Base-by-base conservation (phyloP, 768 basidiomycete species). In the Hydnomerulius pinastri region DNA sequence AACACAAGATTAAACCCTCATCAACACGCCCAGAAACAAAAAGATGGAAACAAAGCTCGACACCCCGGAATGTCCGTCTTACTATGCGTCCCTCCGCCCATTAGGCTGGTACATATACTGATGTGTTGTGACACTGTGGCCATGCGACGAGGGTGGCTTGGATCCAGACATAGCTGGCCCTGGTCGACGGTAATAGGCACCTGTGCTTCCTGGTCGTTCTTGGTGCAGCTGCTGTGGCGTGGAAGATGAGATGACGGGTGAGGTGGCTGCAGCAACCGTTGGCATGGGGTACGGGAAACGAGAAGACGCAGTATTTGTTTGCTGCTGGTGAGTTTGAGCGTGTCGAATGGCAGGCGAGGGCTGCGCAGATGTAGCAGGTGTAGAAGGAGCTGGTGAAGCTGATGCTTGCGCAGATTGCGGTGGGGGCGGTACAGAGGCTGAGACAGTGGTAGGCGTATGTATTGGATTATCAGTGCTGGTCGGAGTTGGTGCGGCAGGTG, bases 251-350 rank as follows among this genome's bases (percentile, higher is more conserved):
- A 86, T 72, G 4, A 85, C 78, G 2, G 84, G 78, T 5, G 85
- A 80, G 0, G 82, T 81, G 38, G 76, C 75, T 9, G 76, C 81
- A 1, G 86, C 85, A 25, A 87, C 78, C 1, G 83, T 86, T 2
- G 86, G 86, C 84, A 87, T 86, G 6, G 86, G 84, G 78, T 83
- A 89, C 4, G 85, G 83, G 42, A 82, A 61, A 38, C 52, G 62
- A 23, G 69, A 59, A 1, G 65, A 53, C 13, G 57, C 24, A 27
- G 61, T n/a, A 0, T 54, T n/a, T 39, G 57, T 15, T 6, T 41
- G 73, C 12, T 59, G 66, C 32, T 67, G 66, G 27, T 70, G 68
- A 24, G 66, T 56, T 21, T 70, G 61, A 10, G 69, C 60, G 43
- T 64, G 60, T 17, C 61, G 59, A 41, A 71, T 57, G 38, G 67